Evolutionary conservation across 2,329 filamentous ascomycete species (phyloP), one percentile per base, ranked within the genome.

Genomic region (Xylaria multiplex): DNA sequence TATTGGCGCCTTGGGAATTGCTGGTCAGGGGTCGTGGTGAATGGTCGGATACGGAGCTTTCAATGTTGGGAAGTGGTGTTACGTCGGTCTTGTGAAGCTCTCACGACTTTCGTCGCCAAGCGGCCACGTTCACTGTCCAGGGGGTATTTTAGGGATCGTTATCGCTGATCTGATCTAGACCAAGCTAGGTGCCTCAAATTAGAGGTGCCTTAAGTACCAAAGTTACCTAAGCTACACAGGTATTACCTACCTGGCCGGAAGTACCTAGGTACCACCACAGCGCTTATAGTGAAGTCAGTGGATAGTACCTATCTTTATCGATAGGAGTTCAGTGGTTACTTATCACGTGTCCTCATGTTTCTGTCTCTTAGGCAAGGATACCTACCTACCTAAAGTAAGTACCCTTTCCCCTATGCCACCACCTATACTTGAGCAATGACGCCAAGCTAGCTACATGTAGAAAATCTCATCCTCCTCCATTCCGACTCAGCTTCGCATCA

Each of bases 111-210:
- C 22, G 60, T 64, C 56, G 63, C 54, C 45, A 68, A 68, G 43
- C 62, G 62, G 68, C 65, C 66, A 70, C 66, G 68, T 70, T 68
- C 66, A 27, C 62, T 55, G 16, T 62, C 37, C 59, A 62, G 64
- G 60, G 62, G 59, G 9, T 19, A 14, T 13, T 46, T 32, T 49
- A 45, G 43, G 30, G 46, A 55, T 52, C 43, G 48, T 57, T 63
- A 59, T 53, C 49, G 62, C 19, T 57, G 40, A 62, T 55, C 40
- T 42, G 16, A 7, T 14, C 27, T 27, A 27, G 27, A 27, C 27
- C 27, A 27, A 27, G 27, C 27, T 27, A 27, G 27, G 27, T 27
- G 5, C 27, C 27, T 35, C 37, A 43, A 22, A 30, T 37, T 4
- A 7, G 32, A 6, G n/a, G n/a, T n/a, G n/a, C n/a, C n/a, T n/a